Base-by-base conservation (phyloP, 2,329 filamentous ascomycete genomes). In the Pseudovirgaria hyperparasitica region DNA sequence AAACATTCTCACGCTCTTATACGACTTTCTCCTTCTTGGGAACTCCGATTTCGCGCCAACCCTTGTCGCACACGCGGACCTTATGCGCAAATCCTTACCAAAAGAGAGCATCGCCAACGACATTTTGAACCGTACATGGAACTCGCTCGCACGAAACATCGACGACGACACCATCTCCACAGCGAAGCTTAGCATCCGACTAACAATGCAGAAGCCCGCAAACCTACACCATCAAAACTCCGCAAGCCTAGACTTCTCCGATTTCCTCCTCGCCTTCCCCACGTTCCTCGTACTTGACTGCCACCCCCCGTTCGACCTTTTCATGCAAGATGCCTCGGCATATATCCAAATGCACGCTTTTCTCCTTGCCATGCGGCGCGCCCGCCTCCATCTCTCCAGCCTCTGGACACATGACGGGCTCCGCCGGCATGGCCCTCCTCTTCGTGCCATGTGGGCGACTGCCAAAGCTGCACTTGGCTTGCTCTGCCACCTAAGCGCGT, bases 321-420 rank as follows among this genome's bases (percentile, higher is more conserved):
- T 96, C 43, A 70, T 96, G 16, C 74, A 80, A 8, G 86, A 96
- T 43, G 57, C 92, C 8, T 69, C 78, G 25, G 70, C 72, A 1
- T 98, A 96, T 52, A 80, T 84, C 0, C 67, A 67, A n/a, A 76
- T 94, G 34, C 85, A 92, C 49, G 70, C 82, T 2, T 96, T 94
- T 41, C 68, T 98, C 0, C 60, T 94, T 7, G 80, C 82, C 1
- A 75, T 96, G 36, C 77, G 84, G 27, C 73, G 86, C 31, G 82
- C 85, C 3, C 85, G 94, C 47, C 71, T 93, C 10, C 77, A 81
- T 19, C 65, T 96, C 2, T 80, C 82, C 1, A 74, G 82, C 39
- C 59, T 96, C 2, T 96, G 90, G 86, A 86, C 84, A 48, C 76
- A 81, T 35, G 82, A 77, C 5, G 71, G 74, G 2, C 68, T 92